Base-by-base conservation (phyloP, 306 rosid genomes). In the Citrullus mucosospermus region DNA sequence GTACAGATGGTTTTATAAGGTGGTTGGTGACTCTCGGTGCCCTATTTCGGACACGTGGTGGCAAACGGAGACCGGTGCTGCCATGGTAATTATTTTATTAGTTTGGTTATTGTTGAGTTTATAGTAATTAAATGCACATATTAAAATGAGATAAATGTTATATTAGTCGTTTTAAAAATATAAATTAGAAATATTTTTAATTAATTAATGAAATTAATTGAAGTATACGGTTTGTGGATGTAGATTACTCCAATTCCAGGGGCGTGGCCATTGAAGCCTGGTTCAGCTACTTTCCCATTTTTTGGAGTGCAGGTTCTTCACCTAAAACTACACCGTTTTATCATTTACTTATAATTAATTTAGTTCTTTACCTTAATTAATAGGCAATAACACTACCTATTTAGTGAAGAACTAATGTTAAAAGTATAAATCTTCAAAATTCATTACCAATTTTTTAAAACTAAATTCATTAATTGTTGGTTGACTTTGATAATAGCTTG, bases 61-160 rank as follows among this genome's bases (percentile, higher is more conserved):
- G 98, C 98, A 94, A 86, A 94, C 97, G n/a, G 98, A 94, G 87
- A 92, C 98, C 8, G 98, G 97, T 79, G 98, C 96, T 79, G 88
- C 91, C 81, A 88, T 94, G 98, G 98, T 94, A 90, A 69, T 1
- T 44, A 44, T 44, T 44, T 44, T 44, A 44, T 53, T 16, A 4
- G 12, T 48, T 48, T 12, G 2, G 1, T 48, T 48, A 4, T 48
- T 44, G 2, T 44, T 44, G 50, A 44, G 50, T 44, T 44, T 2
- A 43, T 43, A 12, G 48, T 1, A 10, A 43, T 66, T 34, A 34
- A 6, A 28, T 74, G 16, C 54, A 39, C 13, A 36, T 12, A 55
- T 80, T 30, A 25, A 25, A 25, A 25, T 25, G 28, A 25, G 28
- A 25, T 25, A 25, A 25, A 25, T 25, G 28, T 25, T 25, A 25